Conservation (phyloP, 129 eudicot species). For the Sambucus nigra region DNA sequence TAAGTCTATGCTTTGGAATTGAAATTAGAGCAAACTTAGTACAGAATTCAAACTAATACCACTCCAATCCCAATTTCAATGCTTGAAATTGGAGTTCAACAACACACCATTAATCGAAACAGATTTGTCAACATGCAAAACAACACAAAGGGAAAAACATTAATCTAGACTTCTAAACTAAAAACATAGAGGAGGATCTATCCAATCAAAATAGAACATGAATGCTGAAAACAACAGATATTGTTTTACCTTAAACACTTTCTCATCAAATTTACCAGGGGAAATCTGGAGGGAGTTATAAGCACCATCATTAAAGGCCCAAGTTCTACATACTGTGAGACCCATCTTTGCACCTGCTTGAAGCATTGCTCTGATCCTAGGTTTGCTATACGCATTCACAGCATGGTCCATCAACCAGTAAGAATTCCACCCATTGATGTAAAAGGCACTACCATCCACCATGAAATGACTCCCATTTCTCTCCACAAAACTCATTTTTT, state of each 20-base stretch:
- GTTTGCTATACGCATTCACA: conserved; percentile 46
- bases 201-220: not conserved
- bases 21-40: no score
- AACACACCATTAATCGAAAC: not conserved
- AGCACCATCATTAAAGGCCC: conserved; percentile 98
- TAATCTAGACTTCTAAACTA: not conserved
- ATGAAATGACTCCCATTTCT: conserved; percentile 86
- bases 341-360: conserved; percentile 95
- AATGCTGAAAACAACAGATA: not conserved
- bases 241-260: conserved; percentile 56
- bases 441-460: conserved; percentile 70
- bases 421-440: conserved; percentile 94
- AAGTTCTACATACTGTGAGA: conserved; percentile 89
- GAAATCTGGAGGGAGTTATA: conserved; percentile 93
- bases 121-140: not conserved
- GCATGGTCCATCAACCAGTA: conserved; percentile 99
- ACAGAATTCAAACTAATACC: no score
- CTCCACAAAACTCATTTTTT: conserved; percentile 66
- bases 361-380: conserved; percentile 58
- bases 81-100: no score
- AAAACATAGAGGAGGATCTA: conserved; percentile 1
- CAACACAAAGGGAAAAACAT: not conserved
- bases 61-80: no score
- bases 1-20: no score
- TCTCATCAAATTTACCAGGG: conserved; percentile 86